These are phyloP conservation scores for Xylariaceae sp. DNA, from an alignment of 2,329 filamentous ascomycete genomes.

Conservation along the genomic window DNA sequence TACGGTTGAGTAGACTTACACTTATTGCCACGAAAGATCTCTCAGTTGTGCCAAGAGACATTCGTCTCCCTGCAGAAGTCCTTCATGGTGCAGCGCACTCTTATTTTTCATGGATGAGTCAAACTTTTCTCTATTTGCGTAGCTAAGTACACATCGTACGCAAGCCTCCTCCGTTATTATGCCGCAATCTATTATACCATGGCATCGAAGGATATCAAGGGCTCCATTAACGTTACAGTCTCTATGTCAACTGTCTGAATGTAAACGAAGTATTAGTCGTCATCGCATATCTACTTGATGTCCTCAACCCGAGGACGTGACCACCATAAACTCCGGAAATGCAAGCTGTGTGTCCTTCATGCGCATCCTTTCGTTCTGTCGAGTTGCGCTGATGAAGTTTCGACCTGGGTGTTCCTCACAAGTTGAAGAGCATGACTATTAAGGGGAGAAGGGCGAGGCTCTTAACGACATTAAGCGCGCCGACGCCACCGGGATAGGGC, in stretches of 20 bases:
- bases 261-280: constrained; percentile 2
- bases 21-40: neutral
- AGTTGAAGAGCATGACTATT: constrained; percentile 30
- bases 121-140: constrained; percentile 12
- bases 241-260: constrained; percentile 8
- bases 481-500: constrained; percentile 10
- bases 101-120: constrained; percentile 13
- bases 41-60: too few species aligned
- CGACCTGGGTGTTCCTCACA: constrained; percentile 18
- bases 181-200: neutral
- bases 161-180: too few species aligned
- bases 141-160: too few species aligned
- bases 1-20: too few species aligned
- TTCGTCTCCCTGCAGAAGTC: too few species aligned
- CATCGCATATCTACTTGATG: neutral
- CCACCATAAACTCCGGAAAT: constrained; percentile 5
- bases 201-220: neutral
- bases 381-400: neutral
- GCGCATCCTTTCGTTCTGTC: neutral
- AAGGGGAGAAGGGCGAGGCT: constrained; percentile 32
- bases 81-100: too few species aligned
- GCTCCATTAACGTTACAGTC: constrained; percentile 7
- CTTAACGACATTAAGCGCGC: constrained; percentile 21
- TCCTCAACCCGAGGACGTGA: constrained; percentile 1
- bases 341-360: constrained; percentile 3